Percentiles rank a stretch among this genome's conserved stretches.
Conservation (phyloP, 768 basidiomycete genomes). For the Gymnopilus junonius region DNA sequence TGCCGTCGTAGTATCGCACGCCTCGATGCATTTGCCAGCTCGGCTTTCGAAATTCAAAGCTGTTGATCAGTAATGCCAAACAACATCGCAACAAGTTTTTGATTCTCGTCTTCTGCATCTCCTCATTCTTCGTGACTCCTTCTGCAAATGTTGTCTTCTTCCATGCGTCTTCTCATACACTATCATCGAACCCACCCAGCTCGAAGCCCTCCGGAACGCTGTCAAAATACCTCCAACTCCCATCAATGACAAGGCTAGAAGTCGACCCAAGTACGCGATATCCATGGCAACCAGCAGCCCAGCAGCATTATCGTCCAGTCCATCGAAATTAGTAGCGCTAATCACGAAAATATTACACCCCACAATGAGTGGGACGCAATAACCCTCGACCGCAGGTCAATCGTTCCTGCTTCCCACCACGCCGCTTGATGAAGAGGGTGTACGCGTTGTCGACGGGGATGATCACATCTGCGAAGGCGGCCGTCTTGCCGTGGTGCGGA, state of each 20-base stretch:
- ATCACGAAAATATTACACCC: conserved; percentile 33
- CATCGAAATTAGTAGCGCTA: conserved; percentile 18
- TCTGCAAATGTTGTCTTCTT: too few relatives aligned
- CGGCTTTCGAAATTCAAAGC: too few relatives aligned
- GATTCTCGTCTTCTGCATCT: too few relatives aligned
- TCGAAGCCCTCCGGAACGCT: conserved; percentile 31
- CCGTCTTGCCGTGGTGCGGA: not conserved
- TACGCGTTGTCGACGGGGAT: not conserved
- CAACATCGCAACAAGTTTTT: too few relatives aligned
- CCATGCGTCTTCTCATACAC: conserved; percentile 17
- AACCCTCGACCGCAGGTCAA: conserved; percentile 25
- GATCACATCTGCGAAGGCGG: not conserved
- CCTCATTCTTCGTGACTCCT: too few relatives aligned
- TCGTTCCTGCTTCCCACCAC: not conserved
- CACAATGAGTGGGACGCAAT: conserved; percentile 30
- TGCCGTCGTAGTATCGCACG: too few relatives aligned
- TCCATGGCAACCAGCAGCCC: conserved; percentile 32
- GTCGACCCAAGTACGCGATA: conserved; percentile 23
- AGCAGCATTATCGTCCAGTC: conserved; percentile 10
- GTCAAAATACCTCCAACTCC: conserved; percentile 29
- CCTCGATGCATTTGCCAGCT: too few relatives aligned
- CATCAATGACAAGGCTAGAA: conserved; percentile 26
- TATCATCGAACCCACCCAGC: conserved; percentile 31
- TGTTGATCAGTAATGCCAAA: too few relatives aligned
- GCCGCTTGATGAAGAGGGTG: not conserved